Evolutionary conservation across 1,139 yeast species (phyloP), one percentile per base, ranked within the genome.

Genomic region (Candida anutae): DNA sequence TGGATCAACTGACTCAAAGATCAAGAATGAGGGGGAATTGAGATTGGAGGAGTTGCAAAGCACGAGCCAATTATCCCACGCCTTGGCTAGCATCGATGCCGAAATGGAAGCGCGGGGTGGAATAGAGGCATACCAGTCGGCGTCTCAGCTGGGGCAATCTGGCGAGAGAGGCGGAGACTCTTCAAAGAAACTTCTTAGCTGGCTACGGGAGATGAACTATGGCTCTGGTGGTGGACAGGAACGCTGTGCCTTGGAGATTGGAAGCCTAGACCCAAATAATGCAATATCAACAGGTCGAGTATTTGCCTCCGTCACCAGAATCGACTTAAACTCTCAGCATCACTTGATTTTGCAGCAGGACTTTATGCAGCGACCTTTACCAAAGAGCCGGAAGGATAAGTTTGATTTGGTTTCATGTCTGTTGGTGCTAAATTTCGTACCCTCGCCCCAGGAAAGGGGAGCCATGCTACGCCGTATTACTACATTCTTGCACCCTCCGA

Each of bases 131-230:
- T 88, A 88, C 48, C 97, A 88, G 45, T 58, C 67, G n/a, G 97
- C 97, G 0, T 84, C 95, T 1, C 72, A 82, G 1, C 74, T 77
- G 28, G 97, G 97, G 0, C 97, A 88, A 44, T 73, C 74, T 34
- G 53, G 55, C 1, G 66, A 67, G 26, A 55, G 97, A 36, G 97
- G 97, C 1, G 95, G 95, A 2, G 97, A 88, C 50, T 83, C 95
- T 0, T 85, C 95, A 1, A 82, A 79, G 40, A 58, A 72, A 34
- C 54, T 85, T 25, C 63, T 83, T 3, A 69, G 72, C 32, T 87
- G 95, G 95, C 50, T 84, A 11, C 54, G 33, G 38, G 28, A 34
- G 2, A 36, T 34, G 3, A 10, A 10, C 8, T 17, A 17, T 10
- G 19, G 10, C 9, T 8, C 8, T 8, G 19, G 19, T 8, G 10